Conservation (phyloP, 345 rosid species). For the Ricinus communis region DNA sequence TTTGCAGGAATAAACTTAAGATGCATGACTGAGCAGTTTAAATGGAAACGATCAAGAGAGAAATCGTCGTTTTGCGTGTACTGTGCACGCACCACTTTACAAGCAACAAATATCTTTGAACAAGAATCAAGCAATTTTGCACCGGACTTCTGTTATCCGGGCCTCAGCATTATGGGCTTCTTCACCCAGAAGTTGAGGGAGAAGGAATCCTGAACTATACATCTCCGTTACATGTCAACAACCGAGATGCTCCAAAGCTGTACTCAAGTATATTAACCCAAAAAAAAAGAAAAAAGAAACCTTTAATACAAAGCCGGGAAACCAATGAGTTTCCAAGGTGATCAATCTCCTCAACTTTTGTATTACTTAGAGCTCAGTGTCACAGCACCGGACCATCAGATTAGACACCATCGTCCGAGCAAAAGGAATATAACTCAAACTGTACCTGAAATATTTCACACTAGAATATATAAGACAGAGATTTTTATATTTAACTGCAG, state of each 20-base stretch:
- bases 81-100: not conserved
- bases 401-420: constrained; percentile 79
- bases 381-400: constrained; percentile 71
- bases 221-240: not conserved
- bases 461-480: not conserved
- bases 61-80: not conserved
- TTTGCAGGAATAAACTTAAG: no score
- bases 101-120: not conserved
- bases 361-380: constrained; percentile 65
- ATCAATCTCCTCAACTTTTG: constrained; percentile 4
- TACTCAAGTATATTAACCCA: not conserved
- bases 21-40: not conserved
- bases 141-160: not conserved
- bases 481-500: not conserved
- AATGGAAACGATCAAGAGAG: not conserved
- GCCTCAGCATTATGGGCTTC: not conserved
- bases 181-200: not conserved
- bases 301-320: not conserved
- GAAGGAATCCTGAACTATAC: not conserved
- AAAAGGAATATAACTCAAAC: constrained; percentile 87
- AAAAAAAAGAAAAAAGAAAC: not conserved
- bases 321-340: not conserved
- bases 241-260: not conserved
- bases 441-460: constrained; percentile 68
- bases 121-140: not conserved